Evolutionary conservation across 2,329 filamentous ascomycete species (phyloP), one percentile per base, ranked within the genome.

Genomic region (Claviceps sp.): DNA sequence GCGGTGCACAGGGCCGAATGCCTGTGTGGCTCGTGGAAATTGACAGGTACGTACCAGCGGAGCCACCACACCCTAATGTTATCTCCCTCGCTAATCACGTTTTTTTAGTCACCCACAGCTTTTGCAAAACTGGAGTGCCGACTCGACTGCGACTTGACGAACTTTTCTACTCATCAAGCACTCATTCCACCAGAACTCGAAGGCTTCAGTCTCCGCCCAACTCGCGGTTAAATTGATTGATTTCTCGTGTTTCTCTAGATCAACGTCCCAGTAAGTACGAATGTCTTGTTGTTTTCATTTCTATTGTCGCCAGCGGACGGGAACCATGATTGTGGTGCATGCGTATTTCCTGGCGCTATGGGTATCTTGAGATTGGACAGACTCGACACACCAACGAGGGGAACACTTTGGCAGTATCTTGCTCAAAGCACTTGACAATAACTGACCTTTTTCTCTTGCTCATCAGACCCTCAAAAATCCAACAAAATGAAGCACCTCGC

Each of bases 151-250:
- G 45, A 47, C 57, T 58, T 54, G 49, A 56, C 55, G 46, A 59
- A 62, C 61, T 62, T 65, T 60, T 62, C 57, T 57, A 42, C 30
- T 14, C 53, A 38, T 22, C 42, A 60, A 61, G 63, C 62, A 65
- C 61, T 67, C 55, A 19, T 30, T 56, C 64, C 65, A 66, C 80
- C 58, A 57, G 87, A 85, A 95, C 89, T 88, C 80, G 88, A 93
- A 89, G 89, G 85, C 81, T 67, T 94, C 91, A 96, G 91, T 97
- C 91, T 95, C 91, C 91, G 90, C 86, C 80, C 84, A 87, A 84
- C 72, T 73, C 72, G 87, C 89, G 91, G 91, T 96, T 95, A 95
- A 97, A 95, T 85, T 83, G 91, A 97, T 97, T 97, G 91, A 89
- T 76, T 78, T 85, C 86, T 90, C 87, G 78, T 85, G 86, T 90